phyloP scores from a whole-genome alignment of 2,329 filamentous ascomycete species.

The Xylaria arbuscula region DNA sequence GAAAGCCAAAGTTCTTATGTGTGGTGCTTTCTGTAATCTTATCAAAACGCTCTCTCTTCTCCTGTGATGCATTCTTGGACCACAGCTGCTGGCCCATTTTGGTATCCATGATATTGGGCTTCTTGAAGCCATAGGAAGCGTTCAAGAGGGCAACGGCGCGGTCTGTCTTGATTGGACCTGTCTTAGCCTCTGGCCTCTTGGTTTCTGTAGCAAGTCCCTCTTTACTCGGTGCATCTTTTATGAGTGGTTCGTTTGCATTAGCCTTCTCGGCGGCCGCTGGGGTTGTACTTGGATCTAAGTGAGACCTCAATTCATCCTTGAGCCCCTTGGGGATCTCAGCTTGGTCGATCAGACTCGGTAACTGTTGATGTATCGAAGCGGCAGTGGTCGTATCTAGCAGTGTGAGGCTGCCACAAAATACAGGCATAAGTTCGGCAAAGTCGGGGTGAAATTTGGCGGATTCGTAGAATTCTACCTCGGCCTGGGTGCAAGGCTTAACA shows the following conservation, averaged over 20 bases:
- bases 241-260: slow-evolving; percentile 18
- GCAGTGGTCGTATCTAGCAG: slow-evolving; percentile 68
- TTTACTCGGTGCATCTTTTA: slow-evolving; percentile 33
- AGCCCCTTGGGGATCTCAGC: slow-evolving; percentile 57
- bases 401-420: slow-evolving; percentile 81
- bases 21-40: slow-evolving; percentile 69
- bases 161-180: slow-evolving; percentile 77
- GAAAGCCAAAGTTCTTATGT: slow-evolving; percentile 69
- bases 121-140: slow-evolving; percentile 80
- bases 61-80: slow-evolving; percentile 75
- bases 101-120: slow-evolving; percentile 90
- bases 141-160: slow-evolving; percentile 88
- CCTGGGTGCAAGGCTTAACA: slow-evolving; percentile 90
- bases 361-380: slow-evolving; percentile 61
- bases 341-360: slow-evolving; percentile 55
- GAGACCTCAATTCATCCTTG: slow-evolving; percentile 55
- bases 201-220: slow-evolving; percentile 38
- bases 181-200: slow-evolving; percentile 61
- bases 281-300: slow-evolving; percentile 44
- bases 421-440: slow-evolving; percentile 84
- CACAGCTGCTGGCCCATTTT: slow-evolving; percentile 90
- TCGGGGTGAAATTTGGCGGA: slow-evolving; percentile 74
- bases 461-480: slow-evolving; percentile 92
- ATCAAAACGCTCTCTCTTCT: slow-evolving; percentile 71
- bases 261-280: slow-evolving; percentile 30